A percentile compares a stretch with the other conserved stretches of the same genome.
phyloP scores from a whole-genome alignment of 1,139 yeast genomes.

The Geotrichum siamense region DNA sequence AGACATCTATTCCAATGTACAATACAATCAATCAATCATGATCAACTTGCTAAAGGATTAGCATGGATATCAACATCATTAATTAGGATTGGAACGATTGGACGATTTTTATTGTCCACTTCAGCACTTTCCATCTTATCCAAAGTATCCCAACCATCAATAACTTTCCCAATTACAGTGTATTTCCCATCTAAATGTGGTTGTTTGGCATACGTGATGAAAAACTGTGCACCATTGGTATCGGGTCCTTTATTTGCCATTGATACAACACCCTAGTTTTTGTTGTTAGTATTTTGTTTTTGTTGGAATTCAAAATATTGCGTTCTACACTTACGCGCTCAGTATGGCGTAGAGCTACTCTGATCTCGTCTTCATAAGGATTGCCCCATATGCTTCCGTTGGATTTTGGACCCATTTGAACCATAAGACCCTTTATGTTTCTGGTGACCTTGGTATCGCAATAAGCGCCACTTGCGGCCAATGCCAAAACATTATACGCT shows the following conservation, averaged over 20 bases:
- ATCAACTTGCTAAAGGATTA: constrained; percentile 37
- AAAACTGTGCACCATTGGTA: constrained; percentile 42
- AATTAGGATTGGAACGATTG: constrained; percentile 36
- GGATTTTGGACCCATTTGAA: constrained; percentile 49
- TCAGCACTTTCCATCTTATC: constrained; percentile 36
- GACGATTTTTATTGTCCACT: constrained; percentile 39
- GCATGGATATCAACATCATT: constrained; percentile 39
- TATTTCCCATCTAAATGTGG: constrained; percentile 48
- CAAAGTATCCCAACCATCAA: constrained; percentile 37
- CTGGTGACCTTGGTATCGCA: constrained; percentile 39
- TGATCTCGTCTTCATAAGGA: constrained; percentile 44
- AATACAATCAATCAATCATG: no score
- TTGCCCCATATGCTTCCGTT: constrained; percentile 49
- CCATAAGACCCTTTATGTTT: constrained; percentile 41
- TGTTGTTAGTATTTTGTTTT: not conserved
- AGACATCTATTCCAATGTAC: no score
- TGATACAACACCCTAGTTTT: constrained; percentile 36
- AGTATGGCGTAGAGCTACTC: constrained; percentile 38
- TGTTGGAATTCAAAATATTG: not conserved
- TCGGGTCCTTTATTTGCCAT: constrained; percentile 45
- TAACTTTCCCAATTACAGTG: constrained; percentile 51
- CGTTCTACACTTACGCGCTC: constrained; percentile 35
- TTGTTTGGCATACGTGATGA: constrained; percentile 38
- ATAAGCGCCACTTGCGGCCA: constrained; percentile 44
- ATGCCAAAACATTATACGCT: constrained; percentile 42